phyloP scores from a whole-genome alignment of 148 eudicot genomes.

The Persicaria tinctoria region DNA sequence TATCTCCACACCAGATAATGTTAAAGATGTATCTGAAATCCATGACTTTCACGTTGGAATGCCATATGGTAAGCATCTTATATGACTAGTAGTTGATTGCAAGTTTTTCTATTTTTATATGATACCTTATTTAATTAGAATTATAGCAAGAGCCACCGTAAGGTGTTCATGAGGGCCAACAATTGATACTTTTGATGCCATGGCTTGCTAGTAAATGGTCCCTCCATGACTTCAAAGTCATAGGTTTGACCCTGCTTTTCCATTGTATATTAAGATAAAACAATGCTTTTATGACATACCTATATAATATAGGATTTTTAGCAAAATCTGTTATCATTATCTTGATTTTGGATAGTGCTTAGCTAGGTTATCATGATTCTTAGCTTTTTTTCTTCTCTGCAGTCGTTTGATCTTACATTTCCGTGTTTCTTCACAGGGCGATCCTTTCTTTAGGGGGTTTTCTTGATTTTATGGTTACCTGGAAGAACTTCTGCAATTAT shows the following conservation, averaged over 20 bases:
- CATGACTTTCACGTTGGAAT: no score
- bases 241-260: not conserved
- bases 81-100: no score
- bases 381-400: not conserved
- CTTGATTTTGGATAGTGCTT: not conserved
- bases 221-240: not conserved
- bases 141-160: not conserved
- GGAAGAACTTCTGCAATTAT: slow-evolving; percentile 77
- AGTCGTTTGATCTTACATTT: slow-evolving; percentile 4
- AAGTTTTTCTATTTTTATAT: no score
- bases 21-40: no score
- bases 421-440: slow-evolving; percentile 36
- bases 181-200: not conserved
- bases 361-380: not conserved
- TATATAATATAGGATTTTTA: no score
- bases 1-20: slow-evolving; percentile 51
- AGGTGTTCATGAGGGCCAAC: not conserved
- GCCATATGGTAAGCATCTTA: no score
- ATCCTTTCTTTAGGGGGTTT: slow-evolving; percentile 77
- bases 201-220: not conserved
- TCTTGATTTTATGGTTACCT: slow-evolving; percentile 75
- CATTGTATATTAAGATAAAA: no score
- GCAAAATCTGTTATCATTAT: not conserved
- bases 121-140: not conserved
- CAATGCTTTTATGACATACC: no score